phyloP scores from a whole-genome alignment of 257 asterid species.

The Solanum habrochaites region DNA sequence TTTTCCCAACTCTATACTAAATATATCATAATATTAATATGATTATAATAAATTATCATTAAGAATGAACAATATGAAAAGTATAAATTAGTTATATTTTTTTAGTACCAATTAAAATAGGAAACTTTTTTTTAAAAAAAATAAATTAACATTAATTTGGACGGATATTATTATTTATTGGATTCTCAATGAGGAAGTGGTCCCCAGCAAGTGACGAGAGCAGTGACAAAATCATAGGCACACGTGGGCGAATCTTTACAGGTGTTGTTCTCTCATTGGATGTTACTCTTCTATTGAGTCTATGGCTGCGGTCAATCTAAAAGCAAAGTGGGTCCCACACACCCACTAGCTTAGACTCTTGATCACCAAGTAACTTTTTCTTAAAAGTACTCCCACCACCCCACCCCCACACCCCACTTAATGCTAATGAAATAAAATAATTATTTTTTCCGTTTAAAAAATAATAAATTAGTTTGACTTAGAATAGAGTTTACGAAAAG shows the following conservation, averaged over 20 bases:
- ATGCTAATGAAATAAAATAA: neutral
- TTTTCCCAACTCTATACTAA: neutral
- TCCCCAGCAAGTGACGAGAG: constrained; percentile 9
- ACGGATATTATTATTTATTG: neutral
- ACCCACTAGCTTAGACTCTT: neutral
- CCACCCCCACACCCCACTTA: neutral
- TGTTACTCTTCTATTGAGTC: neutral
- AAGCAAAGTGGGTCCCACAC: neutral
- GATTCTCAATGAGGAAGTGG: neutral
- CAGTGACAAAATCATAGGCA: constrained; percentile 9
- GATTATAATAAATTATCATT: neutral
- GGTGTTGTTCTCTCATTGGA: neutral
- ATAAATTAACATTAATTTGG: neutral
- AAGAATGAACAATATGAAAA: neutral
- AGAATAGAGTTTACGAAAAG: no score
- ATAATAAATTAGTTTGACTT: no score
- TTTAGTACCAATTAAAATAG: neutral
- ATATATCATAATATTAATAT: neutral
- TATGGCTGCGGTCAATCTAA: constrained; percentile 8
- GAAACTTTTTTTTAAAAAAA: neutral
- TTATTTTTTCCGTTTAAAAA: no score
- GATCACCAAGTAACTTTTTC: neutral
- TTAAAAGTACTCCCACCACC: neutral
- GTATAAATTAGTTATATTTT: neutral
- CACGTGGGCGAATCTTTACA: neutral